Conservation (phyloP, 345 rosid genomes). For the Citrus mangshanensis region DNA sequence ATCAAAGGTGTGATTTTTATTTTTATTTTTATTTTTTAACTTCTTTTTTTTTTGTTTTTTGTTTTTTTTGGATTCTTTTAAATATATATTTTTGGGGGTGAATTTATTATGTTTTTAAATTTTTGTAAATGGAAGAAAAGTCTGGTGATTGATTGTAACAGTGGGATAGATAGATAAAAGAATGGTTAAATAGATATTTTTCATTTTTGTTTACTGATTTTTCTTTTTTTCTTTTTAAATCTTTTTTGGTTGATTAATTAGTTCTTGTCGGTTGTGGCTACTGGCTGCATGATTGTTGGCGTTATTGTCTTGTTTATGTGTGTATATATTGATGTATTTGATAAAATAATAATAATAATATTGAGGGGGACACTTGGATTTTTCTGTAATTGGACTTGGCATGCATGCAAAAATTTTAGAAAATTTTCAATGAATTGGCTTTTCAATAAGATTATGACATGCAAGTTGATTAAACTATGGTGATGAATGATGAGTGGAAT, state of each 20-base stretch:
- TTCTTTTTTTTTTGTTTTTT: neutral
- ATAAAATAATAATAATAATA: too few relatives aligned
- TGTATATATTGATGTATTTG: too few relatives aligned
- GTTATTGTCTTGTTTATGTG: neutral
- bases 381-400: neutral
- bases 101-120: conserved; percentile 7
- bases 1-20: conserved; percentile 10
- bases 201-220: neutral
- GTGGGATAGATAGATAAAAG: neutral
- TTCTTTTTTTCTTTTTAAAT: neutral
- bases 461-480: neutral
- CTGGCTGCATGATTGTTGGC: neutral
- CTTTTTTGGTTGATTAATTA: neutral
- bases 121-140: conserved; percentile 15
- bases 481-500: neutral
- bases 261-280: neutral
- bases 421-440: neutral
- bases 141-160: neutral
- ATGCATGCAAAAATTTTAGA: neutral
- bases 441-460: neutral
- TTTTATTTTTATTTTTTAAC: neutral
- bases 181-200: neutral
- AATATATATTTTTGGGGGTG: neutral
- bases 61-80: conserved; percentile 11
- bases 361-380: neutral